Base-by-base conservation (phyloP, 2,329 filamentous ascomycete species). In the Colletotrichum sp. region DNA sequence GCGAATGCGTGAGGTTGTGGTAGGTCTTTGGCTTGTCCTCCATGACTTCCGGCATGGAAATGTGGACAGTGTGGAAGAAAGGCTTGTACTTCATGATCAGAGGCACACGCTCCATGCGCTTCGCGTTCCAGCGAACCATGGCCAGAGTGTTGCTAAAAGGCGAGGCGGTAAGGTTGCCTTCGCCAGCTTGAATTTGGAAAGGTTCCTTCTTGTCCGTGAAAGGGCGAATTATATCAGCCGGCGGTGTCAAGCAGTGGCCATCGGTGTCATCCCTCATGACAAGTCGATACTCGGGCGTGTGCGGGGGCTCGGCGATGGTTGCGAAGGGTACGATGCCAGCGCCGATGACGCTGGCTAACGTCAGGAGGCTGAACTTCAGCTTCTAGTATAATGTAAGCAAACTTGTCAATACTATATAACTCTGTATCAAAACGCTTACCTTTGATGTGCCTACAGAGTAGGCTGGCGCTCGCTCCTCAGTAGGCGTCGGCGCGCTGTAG, bases 51-150 rank as follows among this genome's bases (percentile, higher is more conserved):
- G 81, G 79, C 78, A 82, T 82, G 49, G 81, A 81, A 36, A 80
- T 75, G 71, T 82, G 81, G 1, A 83, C 55, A 3, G 77, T 77
- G 70, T 81, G 78, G 78, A 83, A 83, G 79, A 83, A 83, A 8
- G 82, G 81, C 30, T 77, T 30, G 71, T 84, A 82, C 55, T 81
- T 80, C 52, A 78, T 61, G 2, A 83, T 49, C 19, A 80, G 32
- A 4, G 80, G 80, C 5, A 83, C 77, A 19, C 81, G 79, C 69
- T 84, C 81, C n/a, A 75, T 74, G 16, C 77, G 78, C 36, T 79
- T 64, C 57, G 75, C 78, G 62, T 83, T 83, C 78, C 79, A 82
- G 30, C 81, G 78, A 16, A 82, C 76, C 73, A 81, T 81, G 22
- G 79, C 82, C 7, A 83, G 57, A 7, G 80, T 82, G 61, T 79